Evolutionary conservation across 1,139 yeast genomes (phyloP), one percentile per base, ranked within the genome.

Genomic region (Yamadazyma diospyri): DNA sequence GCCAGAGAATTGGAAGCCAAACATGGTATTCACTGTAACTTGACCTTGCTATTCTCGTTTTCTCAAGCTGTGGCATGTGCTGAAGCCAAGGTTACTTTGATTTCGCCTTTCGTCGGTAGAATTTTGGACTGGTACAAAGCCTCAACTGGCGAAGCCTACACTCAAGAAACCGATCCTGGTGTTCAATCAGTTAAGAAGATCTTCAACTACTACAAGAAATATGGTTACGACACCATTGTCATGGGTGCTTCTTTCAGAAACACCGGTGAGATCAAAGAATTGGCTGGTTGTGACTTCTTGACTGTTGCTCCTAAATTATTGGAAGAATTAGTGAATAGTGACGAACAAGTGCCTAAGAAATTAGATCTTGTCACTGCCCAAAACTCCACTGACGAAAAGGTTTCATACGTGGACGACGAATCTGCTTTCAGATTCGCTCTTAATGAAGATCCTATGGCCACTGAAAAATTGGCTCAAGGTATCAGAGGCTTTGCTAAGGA

Each of bases 191-290:
- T 92, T 53, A 82, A 80, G 65, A 60, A 59, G 42, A 92, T 92
- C 64, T 92, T 64, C 86, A 85, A 89, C 84, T 92, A 92, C 82
- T 92, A 92, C 85, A 92, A 92, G 81, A 92, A 92, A 75, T 87
- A 65, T 67, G 94, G 82, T 51, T 92, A 92, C 81, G 76, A 92
- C 57, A 92, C 98, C 66, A 89, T 92, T 62, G 98, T 92, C 58
- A 92, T 92, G 98, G 99, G 98, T 68, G 99, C 99, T 43, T 89
- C 97, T 40, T 92, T 92, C 89, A 89, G 99, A 81, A 94, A 89
- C 76, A 69, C 75, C 47, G 97, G 94, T 50, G 98, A 92, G 73
- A 88, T 92, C 70, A 84, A 82, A 69, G 95, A 94, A 51, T 77
- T 92, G 55, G 97, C 98, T 45, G 99, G 98, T 65, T 84, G 87